These are phyloP conservation scores for Chloris gayana DNA, from an alignment of 176 grass and related monocot species.

Conservation along the genomic window DNA sequence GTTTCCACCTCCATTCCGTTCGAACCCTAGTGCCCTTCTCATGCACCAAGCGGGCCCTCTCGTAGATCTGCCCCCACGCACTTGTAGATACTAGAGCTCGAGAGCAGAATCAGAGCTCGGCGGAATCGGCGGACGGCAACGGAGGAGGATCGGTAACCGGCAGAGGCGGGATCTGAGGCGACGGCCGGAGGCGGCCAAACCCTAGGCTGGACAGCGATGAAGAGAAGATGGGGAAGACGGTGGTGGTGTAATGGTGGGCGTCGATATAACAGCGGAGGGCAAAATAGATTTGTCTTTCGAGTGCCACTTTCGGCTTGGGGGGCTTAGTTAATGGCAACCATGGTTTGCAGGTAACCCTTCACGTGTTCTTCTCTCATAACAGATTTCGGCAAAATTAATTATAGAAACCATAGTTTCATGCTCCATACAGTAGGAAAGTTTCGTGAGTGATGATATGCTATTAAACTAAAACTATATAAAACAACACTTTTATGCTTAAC, in stretches of 20 bases:
- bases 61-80: constrained; percentile 57
- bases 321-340: constrained; percentile 8
- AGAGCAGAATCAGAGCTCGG: constrained; percentile 34
- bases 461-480: too few species aligned
- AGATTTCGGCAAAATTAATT: neutral
- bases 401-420: neutral
- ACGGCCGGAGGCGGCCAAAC: constrained; percentile 35
- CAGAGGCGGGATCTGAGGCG: constrained; percentile 43
- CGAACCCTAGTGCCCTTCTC: constrained; percentile 59
- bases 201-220: constrained; percentile 34
- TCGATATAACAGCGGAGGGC: constrained; percentile 59
- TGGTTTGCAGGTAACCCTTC: constrained; percentile 11
- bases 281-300: constrained; percentile 57
- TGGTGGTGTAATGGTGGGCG: constrained; percentile 46
- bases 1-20: constrained; percentile 76
- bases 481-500: too few species aligned
- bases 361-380: neutral
- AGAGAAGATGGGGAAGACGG: constrained; percentile 20
- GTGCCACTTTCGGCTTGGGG: constrained; percentile 32
- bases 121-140: constrained; percentile 4
- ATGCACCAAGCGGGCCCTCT: constrained; percentile 55
- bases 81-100: constrained; percentile 28
- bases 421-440: neutral
- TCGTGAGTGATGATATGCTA: neutral
- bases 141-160: constrained; percentile 41